A percentile compares a stretch with the other conserved stretches of the same genome.
Evolutionary conservation across 495 filamentous ascomycete species (phyloP).

Genomic region (Penicillium soppii): DNA sequence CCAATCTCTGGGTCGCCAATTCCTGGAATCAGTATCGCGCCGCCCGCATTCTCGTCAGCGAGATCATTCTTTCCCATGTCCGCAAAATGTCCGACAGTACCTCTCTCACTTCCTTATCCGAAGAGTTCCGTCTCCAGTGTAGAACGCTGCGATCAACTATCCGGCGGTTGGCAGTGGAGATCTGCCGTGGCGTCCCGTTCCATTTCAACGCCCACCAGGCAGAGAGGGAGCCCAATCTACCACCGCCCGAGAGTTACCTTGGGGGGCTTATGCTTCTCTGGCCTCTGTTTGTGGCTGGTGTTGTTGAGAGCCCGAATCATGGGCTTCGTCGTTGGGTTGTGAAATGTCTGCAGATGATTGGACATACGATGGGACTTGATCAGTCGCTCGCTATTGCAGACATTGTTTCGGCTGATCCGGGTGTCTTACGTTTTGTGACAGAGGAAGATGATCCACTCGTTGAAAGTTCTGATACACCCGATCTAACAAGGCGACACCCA

Average conservation of each 20-base stretch:
- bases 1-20: constrained; percentile 53
- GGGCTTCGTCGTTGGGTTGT: constrained; percentile 44
- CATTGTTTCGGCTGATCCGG: constrained; percentile 31
- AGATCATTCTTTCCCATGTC: constrained; percentile 43
- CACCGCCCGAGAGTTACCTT: constrained; percentile 29
- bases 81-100: constrained; percentile 15
- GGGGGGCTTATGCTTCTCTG: constrained; percentile 49
- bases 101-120: constrained; percentile 18
- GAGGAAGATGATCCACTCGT: constrained; percentile 11
- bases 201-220: constrained; percentile 28
- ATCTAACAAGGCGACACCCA: background rate
- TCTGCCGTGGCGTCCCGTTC: constrained; percentile 46
- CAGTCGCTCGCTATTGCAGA: constrained; percentile 47
- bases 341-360: constrained; percentile 40
- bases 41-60: constrained; percentile 56
- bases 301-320: constrained; percentile 31
- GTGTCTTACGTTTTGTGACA: constrained; percentile 20
- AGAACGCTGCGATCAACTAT: constrained; percentile 32
- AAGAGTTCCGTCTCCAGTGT: constrained; percentile 34
- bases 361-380: constrained; percentile 46
- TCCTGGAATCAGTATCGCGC: constrained; percentile 66
- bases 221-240: constrained; percentile 8
- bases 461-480: background rate
- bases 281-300: constrained; percentile 46
- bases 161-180: constrained; percentile 41